These are phyloP conservation scores for Rutstroemia sp. DNA, from an alignment of 2,329 filamentous ascomycete species.

Conservation along the genomic window DNA sequence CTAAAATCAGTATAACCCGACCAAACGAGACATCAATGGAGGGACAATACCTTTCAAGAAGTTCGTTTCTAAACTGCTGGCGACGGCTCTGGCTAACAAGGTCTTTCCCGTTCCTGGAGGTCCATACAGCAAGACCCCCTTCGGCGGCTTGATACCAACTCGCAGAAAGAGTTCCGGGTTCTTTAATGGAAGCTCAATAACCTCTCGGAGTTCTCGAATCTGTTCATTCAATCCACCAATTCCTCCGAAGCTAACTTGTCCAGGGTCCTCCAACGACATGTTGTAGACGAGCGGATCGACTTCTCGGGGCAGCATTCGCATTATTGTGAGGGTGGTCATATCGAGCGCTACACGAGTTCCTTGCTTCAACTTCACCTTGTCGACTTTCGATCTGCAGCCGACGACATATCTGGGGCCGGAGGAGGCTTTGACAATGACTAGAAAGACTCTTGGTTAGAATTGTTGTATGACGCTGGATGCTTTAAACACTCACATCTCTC, in stretches of 20 bases:
- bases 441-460: constrained; percentile 16
- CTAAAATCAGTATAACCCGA: constrained; percentile 15
- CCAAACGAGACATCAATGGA: background rate
- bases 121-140: constrained; percentile 92
- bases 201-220: constrained; percentile 93
- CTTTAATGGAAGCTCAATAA: constrained; percentile 96
- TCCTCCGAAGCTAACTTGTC: constrained; percentile 94
- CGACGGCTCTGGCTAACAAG: constrained; percentile 84
- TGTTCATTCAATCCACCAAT: constrained; percentile 98
- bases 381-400: constrained; percentile 95
- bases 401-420: constrained; percentile 97
- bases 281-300: constrained; percentile 99
- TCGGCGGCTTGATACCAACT: constrained; percentile 97
- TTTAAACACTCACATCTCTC: constrained; percentile 72
- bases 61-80: constrained; percentile 94
- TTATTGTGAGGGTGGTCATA: constrained; percentile 99
- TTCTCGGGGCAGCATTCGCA: constrained; percentile 98
- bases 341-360: constrained; percentile 95
- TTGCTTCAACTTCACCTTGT: constrained; percentile 95
- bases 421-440: constrained; percentile 97
- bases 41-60: constrained; percentile 76
- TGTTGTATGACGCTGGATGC: background rate
- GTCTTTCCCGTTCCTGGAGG: constrained; percentile 98
- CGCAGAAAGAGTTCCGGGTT: constrained; percentile 96
- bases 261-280: constrained; percentile 97